Evolutionary conservation across 306 rosid genomes (phyloP), one percentile per base, ranked within the genome.

Genomic region (Rosa persica): DNA sequence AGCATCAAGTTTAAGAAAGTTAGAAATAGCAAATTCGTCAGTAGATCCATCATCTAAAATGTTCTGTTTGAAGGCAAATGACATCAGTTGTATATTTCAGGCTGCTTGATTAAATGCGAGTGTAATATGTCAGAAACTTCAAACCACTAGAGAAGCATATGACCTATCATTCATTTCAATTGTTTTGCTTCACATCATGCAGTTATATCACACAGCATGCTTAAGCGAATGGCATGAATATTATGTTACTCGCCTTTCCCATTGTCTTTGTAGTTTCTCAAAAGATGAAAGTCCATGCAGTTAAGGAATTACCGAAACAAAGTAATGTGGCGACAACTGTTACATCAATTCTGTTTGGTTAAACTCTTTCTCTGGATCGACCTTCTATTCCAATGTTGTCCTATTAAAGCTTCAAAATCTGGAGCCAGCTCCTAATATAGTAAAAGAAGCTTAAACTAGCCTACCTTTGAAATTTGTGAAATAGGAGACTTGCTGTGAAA

Each of bases 401-500:
- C 70, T 57, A 61, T 5, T 27, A 13, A 27, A 12, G 34, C 34
- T 66, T 72, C n/a, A 62, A 61, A 69, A 43, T 38, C 16, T 0
- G 2, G 27, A 61, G 70, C 25, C 16, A 64, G 60, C 42, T 73
- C 12, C 55, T 8, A 54, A 46, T 38, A 54, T 40, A 60, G 70
- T 71, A 38, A 40, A 27, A 70, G 44, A 36, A 78, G 68, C 72
- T 42, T 66, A 46, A 55, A 77, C 70, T 71, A 51, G 69, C 81
- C 3, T 60, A 81, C 98, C 87, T 92, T 89, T 23, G 88, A 78
- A 84, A 89, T 51, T 49, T 92, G 94, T 47, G 86, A 85, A 73
- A 93, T 85, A 64, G 98, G 97, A 80, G 98, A 93, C 80, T 87
- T 91, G 83, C 73, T 80, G 67, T 90, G 78, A 60, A 93, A 83